Evolutionary conservation across 305 asterid genomes (phyloP).

Genomic region (Fraxinus dipetala): DNA sequence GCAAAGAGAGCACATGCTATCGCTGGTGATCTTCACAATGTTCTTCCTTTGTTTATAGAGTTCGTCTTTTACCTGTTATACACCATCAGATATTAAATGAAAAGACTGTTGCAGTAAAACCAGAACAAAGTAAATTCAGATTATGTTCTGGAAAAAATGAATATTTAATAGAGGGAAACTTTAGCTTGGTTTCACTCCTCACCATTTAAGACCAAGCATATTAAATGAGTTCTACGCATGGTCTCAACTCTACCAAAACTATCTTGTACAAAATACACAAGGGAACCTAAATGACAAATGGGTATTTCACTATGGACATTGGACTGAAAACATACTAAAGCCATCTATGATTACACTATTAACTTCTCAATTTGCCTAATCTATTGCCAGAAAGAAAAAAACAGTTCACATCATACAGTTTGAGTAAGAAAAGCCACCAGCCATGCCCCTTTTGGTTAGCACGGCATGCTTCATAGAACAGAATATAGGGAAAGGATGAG

Average conservation of each 20-base stretch:
- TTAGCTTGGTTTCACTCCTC: neutral
- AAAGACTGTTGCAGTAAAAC: neutral
- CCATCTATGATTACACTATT: neutral
- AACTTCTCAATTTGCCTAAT: neutral
- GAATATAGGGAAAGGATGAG: neutral
- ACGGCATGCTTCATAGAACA: neutral
- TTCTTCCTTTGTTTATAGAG: slow-evolving; percentile 67
- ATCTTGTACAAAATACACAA: neutral
- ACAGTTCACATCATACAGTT: neutral
- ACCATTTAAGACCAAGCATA: neutral
- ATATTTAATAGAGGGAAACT: neutral
- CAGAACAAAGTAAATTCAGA: neutral
- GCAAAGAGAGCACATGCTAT: slow-evolving; percentile 91
- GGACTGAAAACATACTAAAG: slow-evolving; percentile 1
- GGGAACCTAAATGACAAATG: neutral
- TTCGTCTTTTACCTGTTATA: slow-evolving; percentile 77
- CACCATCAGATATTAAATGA: slow-evolving; percentile 12
- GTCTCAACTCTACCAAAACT: neutral
- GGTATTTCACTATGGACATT: neutral
- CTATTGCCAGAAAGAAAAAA: neutral
- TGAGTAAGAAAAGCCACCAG: neutral
- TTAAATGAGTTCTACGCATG: neutral
- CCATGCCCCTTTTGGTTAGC: neutral
- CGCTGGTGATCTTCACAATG: slow-evolving; percentile 67
- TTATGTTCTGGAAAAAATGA: neutral